phyloP scores from a whole-genome alignment of 495 filamentous ascomycete species.

The Aspergillus indologenus region DNA sequence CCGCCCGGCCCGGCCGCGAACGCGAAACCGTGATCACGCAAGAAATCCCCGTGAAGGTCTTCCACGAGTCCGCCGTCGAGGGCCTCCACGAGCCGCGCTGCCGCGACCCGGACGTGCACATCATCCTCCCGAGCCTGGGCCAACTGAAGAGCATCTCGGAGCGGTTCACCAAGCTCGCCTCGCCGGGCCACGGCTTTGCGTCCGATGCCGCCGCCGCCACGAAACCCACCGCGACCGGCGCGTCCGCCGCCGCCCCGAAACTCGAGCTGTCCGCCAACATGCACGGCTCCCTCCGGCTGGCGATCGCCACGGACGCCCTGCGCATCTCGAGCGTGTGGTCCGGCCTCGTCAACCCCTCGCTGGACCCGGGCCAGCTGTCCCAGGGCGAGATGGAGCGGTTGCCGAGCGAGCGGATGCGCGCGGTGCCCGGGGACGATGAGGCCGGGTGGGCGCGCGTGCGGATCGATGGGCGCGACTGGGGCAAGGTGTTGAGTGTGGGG shows the following conservation, averaged over 20 bases:
- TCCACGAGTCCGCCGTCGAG: conserved; percentile 74
- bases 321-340: conserved; percentile 80
- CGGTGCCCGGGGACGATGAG: conserved; percentile 47
- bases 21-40: conserved; percentile 91
- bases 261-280: conserved; percentile 84
- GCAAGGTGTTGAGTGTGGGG: conserved; percentile 83
- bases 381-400: conserved; percentile 63
- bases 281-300: conserved; percentile 77
- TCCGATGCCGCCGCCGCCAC: too few relatives aligned
- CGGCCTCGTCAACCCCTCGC: conserved; percentile 74
- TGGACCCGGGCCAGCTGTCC: conserved; percentile 70
- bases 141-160: conserved; percentile 90
- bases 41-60: conserved; percentile 88
- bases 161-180: conserved; percentile 80
- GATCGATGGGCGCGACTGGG: conserved; percentile 92
- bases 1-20: conserved; percentile 37
- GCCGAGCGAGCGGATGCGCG: conserved; percentile 68
- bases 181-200: conserved; percentile 5
- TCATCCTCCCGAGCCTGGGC: conserved; percentile 76
- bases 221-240: conserved; percentile 19
- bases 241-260: conserved; percentile 46
- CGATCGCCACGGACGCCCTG: conserved; percentile 73
- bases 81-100: conserved; percentile 85
- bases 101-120: conserved; percentile 90
- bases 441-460: conserved; percentile 80